Percentiles rank a stretch among this genome's conserved stretches.
phyloP scores from a whole-genome alignment of 257 asterid genomes.

The Lithospermum erythrorhizon region DNA sequence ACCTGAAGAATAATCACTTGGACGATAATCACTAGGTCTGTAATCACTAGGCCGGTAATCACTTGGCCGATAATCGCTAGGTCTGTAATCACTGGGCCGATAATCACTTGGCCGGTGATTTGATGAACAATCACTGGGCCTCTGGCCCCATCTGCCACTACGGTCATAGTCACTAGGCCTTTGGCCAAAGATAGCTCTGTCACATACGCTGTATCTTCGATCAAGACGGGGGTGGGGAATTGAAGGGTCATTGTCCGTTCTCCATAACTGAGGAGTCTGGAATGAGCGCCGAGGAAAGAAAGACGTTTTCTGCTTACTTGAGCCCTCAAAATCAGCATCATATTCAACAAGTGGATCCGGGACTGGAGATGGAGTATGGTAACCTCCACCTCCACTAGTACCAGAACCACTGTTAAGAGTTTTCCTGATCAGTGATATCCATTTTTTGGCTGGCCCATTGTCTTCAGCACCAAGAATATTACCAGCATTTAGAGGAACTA shows the following conservation, averaged over 20 bases:
- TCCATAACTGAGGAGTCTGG: slow-evolving; percentile 71
- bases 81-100: slow-evolving; percentile 1
- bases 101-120: slow-evolving; percentile 56
- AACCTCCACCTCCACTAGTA: slow-evolving; percentile 46
- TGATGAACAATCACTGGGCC: slow-evolving; percentile 68
- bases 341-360: slow-evolving; percentile 87
- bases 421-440: slow-evolving; percentile 69
- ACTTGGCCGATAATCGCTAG: slow-evolving; percentile 19
- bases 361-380: slow-evolving; percentile 79
- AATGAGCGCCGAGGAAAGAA: slow-evolving; percentile 80
- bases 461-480: slow-evolving; percentile 95
- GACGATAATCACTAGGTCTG: slow-evolving; percentile 50
- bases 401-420: slow-evolving; percentile 65
- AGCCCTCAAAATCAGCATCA: slow-evolving; percentile 92
- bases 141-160: slow-evolving; percentile 39
- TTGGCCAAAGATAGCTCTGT: slow-evolving; percentile 70
- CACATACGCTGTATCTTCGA: slow-evolving; percentile 83
- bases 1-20: slow-evolving; percentile 85
- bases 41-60: slow-evolving; percentile 64
- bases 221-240: slow-evolving; percentile 64
- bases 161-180: slow-evolving; percentile 62
- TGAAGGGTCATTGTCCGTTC: slow-evolving; percentile 49
- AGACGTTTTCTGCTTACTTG: slow-evolving; percentile 56
- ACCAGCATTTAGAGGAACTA: slow-evolving; percentile 93
- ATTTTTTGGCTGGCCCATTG: slow-evolving; percentile 92